Base-by-base conservation (phyloP, 495 filamentous ascomycete genomes). In the Xanthoparmelia taractica region DNA sequence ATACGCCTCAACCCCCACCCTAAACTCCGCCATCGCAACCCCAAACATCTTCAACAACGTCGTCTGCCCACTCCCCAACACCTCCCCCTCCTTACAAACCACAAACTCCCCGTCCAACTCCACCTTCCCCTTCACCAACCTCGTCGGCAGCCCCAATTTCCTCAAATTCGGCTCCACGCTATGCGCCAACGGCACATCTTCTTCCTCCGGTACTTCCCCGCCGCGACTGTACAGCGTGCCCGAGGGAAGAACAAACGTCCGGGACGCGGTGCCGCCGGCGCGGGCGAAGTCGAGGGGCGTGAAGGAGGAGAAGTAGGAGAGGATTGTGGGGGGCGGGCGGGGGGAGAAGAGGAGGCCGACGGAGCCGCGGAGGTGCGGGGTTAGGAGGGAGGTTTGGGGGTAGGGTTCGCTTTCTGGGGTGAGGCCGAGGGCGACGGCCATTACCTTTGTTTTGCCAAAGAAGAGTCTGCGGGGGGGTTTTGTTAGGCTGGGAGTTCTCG, bases 361-460 rank as follows among this genome's bases (percentile, higher is more conserved):
- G 63, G 87, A 85, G 67, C 94, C 94, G 65, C 77, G 73, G 13
- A 98, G 81, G 77, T 88, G 82, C n/a, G 79, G 75, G 6, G 83
- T 77, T 48, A 98, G 85, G 48, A 75, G 74, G 74, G 85, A 79
- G 69, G 93, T 80, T 70, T 87, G 85, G 54, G 85, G 81, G 67
- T 88, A 87, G 75, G 89, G 84, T 75, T 91, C 89, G 68, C 85
- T 84, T 70, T 90, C 89, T 67, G 84, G 77, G 63, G 76, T 85
- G 50, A 79, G 78, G 68, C 92, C 93, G 15, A 98, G 87, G 58
- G 94, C 91, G 76, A 90, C 87, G 63, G 90, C 87, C 88, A 96
- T 97, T 70, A 97, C 92, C 78, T 97, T 97, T 55, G 93, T 97
- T 75, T 97, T 97, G 74, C 94, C 94, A 75, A 97, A 97, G 84